Evolutionary conservation across 306 rosid genomes (phyloP).

Genomic region (Chamaecrista fasciculata): DNA sequence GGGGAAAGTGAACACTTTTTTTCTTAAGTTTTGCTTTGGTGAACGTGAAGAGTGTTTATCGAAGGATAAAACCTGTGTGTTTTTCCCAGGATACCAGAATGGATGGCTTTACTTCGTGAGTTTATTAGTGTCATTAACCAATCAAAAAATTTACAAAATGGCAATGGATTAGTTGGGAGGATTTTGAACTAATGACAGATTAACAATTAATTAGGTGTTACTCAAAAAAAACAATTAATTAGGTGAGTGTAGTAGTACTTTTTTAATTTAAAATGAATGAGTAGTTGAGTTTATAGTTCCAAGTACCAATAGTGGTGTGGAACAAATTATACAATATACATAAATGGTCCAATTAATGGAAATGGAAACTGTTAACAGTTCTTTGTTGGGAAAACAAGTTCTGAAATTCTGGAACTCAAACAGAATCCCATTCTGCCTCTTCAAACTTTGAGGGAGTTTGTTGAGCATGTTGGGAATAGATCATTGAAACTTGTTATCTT

Average conservation of each 20-base stretch:
- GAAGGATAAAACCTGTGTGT: background rate
- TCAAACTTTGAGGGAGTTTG: too few species aligned
- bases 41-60: background rate
- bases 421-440: background rate
- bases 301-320: background rate
- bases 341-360: background rate
- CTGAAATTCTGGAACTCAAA: background rate
- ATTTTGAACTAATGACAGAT: background rate
- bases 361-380: background rate
- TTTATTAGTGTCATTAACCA: background rate
- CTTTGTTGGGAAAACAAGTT: background rate
- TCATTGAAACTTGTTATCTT: too few species aligned
- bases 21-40: background rate
- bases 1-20: background rate
- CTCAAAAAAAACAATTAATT: too few species aligned
- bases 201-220: too few species aligned
- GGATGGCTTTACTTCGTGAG: background rate
- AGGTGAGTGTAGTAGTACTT: too few species aligned
- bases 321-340: background rate
- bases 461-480: too few species aligned
- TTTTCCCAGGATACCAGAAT: background rate
- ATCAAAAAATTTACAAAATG: background rate
- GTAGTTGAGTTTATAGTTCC: too few species aligned
- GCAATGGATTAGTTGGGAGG: background rate
- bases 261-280: too few species aligned